A percentile compares a stretch with the other conserved stretches of the same genome.
phyloP scores from a whole-genome alignment of 257 asterid species.

The Osmanthus fragrans region DNA sequence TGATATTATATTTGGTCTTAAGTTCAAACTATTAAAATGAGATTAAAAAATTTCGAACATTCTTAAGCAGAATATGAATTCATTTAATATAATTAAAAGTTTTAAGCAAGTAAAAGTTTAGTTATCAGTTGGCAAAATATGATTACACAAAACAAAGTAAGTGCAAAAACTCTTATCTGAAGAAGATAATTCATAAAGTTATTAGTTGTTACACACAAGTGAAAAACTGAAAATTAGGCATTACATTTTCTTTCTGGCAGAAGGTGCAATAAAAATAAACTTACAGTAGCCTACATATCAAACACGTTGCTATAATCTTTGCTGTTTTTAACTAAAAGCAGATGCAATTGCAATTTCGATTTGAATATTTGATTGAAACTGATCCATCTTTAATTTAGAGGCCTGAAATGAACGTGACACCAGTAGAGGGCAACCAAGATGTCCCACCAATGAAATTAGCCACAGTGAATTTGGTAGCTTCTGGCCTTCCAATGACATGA shows the following conservation, averaged over 20 bases:
- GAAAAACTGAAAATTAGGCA: neutral
- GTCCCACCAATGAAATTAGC: constrained; percentile 54
- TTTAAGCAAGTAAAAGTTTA: too few relatives aligned
- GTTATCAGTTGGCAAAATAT: too few relatives aligned
- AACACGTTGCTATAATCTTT: neutral
- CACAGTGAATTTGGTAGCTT: constrained; percentile 56
- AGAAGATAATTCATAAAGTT: too few relatives aligned
- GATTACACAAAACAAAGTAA: too few relatives aligned
- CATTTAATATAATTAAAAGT: too few relatives aligned
- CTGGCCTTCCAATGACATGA: constrained; percentile 40
- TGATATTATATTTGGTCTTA: too few relatives aligned
- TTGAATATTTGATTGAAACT: neutral
- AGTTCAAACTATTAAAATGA: too few relatives aligned
- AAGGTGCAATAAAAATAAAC: neutral
- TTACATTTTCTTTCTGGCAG: neutral
- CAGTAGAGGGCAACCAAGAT: constrained; percentile 76
- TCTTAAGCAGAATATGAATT: too few relatives aligned
- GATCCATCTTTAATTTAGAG: constrained; percentile 23
- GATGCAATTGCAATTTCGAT: too few relatives aligned
- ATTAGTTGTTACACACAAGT: neutral
- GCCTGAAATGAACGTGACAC: constrained; percentile 59
- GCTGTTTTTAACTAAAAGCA: neutral
- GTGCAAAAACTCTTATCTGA: too few relatives aligned
- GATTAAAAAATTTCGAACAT: too few relatives aligned
- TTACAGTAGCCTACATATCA: neutral